phyloP scores from a whole-genome alignment of 2,329 filamentous ascomycete species.

The Thermoascus crustaceus region DNA sequence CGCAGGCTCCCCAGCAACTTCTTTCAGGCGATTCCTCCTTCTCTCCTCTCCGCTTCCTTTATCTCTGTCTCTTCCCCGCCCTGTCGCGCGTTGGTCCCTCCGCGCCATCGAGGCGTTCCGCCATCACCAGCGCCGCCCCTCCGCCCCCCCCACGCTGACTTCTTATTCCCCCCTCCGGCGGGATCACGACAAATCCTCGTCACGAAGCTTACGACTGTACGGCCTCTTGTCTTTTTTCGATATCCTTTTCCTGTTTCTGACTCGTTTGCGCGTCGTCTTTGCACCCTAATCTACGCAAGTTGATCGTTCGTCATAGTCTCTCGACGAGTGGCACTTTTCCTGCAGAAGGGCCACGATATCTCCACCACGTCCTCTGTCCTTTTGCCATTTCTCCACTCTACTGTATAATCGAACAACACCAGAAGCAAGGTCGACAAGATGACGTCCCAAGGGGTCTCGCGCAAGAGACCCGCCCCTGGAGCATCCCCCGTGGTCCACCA shows the following conservation, averaged over 20 bases:
- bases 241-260: constrained; percentile 9
- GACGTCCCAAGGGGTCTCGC: constrained; percentile 37
- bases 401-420: too few relatives aligned
- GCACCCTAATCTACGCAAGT: too few relatives aligned
- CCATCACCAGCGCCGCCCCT: not conserved
- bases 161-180: not conserved
- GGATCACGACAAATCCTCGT: not conserved
- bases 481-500: constrained; percentile 55
- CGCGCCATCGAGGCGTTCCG: not conserved
- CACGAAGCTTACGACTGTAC: not conserved
- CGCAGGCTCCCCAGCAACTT: too few relatives aligned
- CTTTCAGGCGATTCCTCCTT: not conserved
- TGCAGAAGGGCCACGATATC: too few relatives aligned
- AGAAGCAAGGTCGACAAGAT: too few relatives aligned
- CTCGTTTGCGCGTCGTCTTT: too few relatives aligned
- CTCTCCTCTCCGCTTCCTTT: not conserved
- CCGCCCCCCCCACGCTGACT: not conserved
- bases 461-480: constrained; percentile 70
- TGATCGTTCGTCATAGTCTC: too few relatives aligned
- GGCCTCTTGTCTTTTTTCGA: not conserved
- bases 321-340: too few relatives aligned
- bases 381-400: constrained; percentile 3
- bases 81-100: not conserved
- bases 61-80: not conserved
- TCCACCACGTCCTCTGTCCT: too few relatives aligned